These are phyloP conservation scores for Lomentospora prolificans DNA, from an alignment of 2,329 filamentous ascomycete genomes.

Conservation along the genomic window DNA sequence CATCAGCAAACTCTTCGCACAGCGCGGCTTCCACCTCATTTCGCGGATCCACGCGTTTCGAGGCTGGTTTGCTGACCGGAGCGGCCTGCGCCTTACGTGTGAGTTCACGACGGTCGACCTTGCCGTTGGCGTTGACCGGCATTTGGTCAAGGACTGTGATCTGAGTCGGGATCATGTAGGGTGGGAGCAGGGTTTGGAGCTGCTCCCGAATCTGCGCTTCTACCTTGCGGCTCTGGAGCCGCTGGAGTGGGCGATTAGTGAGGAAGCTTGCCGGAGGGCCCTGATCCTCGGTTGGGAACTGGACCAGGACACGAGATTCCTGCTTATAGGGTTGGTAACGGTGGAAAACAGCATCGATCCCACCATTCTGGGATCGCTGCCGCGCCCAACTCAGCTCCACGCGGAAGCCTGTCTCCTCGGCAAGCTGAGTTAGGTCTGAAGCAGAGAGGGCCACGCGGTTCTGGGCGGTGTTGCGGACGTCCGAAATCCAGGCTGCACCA, in stretches of 20 bases:
- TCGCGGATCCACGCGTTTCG: neutral
- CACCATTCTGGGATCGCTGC: slow-evolving; percentile 10
- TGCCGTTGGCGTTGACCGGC: neutral
- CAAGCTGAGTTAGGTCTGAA: slow-evolving; percentile 29
- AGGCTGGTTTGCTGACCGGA: neutral
- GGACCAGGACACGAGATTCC: neutral
- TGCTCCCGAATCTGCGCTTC: neutral
- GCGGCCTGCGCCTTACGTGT: neutral
- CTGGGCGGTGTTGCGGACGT: slow-evolving; percentile 17
- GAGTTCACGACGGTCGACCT: neutral
- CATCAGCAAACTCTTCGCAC: slow-evolving; percentile 10
- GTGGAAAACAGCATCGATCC: slow-evolving; percentile 16
- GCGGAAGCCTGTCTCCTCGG: slow-evolving; percentile 33
- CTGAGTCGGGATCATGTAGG: neutral
- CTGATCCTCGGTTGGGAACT: neutral
- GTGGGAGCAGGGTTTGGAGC: neutral
- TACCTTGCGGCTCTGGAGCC: neutral
- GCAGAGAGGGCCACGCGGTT: slow-evolving; percentile 26
- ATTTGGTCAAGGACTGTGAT: neutral
- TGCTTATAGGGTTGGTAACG: neutral
- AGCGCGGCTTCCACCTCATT: slow-evolving; percentile 8
- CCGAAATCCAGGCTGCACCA: slow-evolving; percentile 17
- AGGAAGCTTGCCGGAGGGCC: neutral
- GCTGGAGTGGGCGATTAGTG: neutral
- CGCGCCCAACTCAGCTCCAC: slow-evolving; percentile 21